Evolutionary conservation across 768 basidiomycete species (phyloP), one percentile per base, ranked within the genome.

Genomic region (Baorangia bicolor): DNA sequence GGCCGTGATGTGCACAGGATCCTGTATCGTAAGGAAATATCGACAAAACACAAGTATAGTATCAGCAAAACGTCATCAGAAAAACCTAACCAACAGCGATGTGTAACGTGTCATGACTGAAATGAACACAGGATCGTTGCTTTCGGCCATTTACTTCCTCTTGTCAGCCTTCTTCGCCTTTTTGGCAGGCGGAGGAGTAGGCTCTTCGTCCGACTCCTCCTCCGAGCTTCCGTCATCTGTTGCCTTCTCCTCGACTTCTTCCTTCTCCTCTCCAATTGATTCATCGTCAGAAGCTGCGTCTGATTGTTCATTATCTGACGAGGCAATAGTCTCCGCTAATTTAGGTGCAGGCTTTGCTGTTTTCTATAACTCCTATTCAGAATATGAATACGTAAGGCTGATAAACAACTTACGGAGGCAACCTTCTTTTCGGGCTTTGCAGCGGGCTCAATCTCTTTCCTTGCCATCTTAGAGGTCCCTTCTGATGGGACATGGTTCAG

Each of bases 401-500:
- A 43, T 31, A 40, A 57, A 51, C 47, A 40, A 48, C 67, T 47
- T 58, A 67, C 73, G 14, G 60, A 31, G 42, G 33, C 46, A 34
- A 41, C 37, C 59, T 73, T 70, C 52, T 69, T 70, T 43, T 58
- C 61, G 13, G 53, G 27, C 66, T 69, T 67, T 64, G 64, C 53
- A 55, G 58, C 64, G 56, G 64, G 61, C 71, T 75, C 65, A 20
- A 16, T 47, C 33, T 57, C 62, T 49, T 69, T 64, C 53, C 30
- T 66, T 20, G 43, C 14, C 34, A 44, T 51, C 41, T 75, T 79
- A 21, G 77, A 78, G 12, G 69, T 66, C 27, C 79, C 75, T 39
- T 77, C 77, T 28, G 75, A 80, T 49, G 78, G 77, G 34, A 79
- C 73, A 56, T 81, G 77, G 50, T 78, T 78, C 13, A 75, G 76